Conservation (phyloP, 129 eudicot species). For the Ambrosia artemisiifolia region DNA sequence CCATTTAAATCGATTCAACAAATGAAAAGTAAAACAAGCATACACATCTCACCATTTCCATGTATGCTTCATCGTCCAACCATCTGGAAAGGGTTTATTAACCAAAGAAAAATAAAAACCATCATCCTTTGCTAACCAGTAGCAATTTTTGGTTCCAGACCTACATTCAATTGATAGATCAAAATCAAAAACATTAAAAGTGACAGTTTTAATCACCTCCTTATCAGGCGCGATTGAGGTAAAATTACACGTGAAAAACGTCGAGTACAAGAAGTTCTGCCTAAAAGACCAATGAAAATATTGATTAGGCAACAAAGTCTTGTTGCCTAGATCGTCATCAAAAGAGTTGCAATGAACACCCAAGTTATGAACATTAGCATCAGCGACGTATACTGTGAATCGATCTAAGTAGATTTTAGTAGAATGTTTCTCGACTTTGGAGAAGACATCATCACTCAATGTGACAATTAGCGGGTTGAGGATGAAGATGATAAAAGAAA, state of each 20-base stretch:
- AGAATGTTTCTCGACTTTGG: background rate
- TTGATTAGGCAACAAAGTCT: background rate
- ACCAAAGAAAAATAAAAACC: background rate
- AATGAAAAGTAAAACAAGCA: background rate
- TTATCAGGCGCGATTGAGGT: background rate
- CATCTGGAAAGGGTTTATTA: background rate
- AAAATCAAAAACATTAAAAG: background rate
- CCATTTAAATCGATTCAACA: background rate
- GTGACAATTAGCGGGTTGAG: background rate
- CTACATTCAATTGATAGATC: background rate
- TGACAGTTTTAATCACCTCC: background rate
- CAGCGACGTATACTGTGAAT: background rate
- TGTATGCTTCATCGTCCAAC: background rate
- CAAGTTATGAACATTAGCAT: background rate
- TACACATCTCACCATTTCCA: background rate
- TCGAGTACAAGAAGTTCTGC: slow-evolving; percentile 4
- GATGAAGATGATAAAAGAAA: background rate
- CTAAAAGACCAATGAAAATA: background rate
- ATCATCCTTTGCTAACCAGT: slow-evolving; percentile 1
- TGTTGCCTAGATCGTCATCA: background rate
- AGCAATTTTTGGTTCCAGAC: background rate
- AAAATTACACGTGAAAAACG: background rate
- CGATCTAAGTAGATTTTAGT: background rate
- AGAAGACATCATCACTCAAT: background rate
- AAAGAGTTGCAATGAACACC: background rate